Base-by-base conservation (phyloP, 108 stramenopile species). In the Fistulifera solaris region DNA sequence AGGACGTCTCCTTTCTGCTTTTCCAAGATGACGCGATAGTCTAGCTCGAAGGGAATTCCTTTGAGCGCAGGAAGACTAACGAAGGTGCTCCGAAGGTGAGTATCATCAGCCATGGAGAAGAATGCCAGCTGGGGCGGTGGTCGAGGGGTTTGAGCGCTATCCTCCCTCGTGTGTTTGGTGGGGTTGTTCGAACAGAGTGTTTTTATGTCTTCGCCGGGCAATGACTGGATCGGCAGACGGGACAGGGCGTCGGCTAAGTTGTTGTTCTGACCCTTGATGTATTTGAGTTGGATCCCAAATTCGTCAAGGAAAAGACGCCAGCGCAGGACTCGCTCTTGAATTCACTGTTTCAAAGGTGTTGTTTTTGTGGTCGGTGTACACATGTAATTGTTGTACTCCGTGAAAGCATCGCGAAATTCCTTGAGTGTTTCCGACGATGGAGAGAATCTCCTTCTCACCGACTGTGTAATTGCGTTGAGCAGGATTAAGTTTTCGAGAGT, bases 271-370 rank as follows among this genome's bases (percentile, higher is more conserved):
- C 75, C 72, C 59, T 62, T 54, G 16, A 74, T 46, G 42, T 72
- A 59, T 55, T 2, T 27, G 0, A 72, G 65, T 27, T 50, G 55
- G 13, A 65, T 62, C 1, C 65, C 59, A 52, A 61, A 68, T 21
- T 70, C 71, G 48, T 75, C 71, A 4, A 79, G 19, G 21, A 66
- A 54, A 13, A 80, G 48, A 40, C 63, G 46, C 78, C 78, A 80
- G 11, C 44, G 44, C 4, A 45, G 4, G 11, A 11, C 11, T 45
- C 44, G 16, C 11, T 45, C 7, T 21, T 45, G 44, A 45, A 8
- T 17, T 45, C 7, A 21, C 21, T 8, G 21, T 6, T 21, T 4
- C 11, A 45, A 60, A 71, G 0, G 58, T 67, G 4, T 71, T 61
- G 24, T 77, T 77, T n/a, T 47, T 56, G 52, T 61, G 61, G 35